Conservation (phyloP, 345 rosid species). For the Heritiera fomes region DNA sequence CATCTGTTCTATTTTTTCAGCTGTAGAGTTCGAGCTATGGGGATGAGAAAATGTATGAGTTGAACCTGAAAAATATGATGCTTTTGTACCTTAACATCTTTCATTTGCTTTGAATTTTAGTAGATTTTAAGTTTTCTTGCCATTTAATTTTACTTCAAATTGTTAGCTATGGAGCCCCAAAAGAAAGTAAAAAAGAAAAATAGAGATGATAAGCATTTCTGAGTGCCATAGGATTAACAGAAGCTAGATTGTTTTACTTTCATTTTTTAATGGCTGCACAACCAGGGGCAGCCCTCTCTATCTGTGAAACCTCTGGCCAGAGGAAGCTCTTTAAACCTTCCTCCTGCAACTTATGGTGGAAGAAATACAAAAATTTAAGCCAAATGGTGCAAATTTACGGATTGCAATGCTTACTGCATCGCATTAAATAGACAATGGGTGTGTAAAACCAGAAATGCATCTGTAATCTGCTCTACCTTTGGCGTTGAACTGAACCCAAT, state of each 20-base stretch:
- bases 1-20: not conserved
- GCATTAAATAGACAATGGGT: not conserved
- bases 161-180: not conserved
- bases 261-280: too few relatives aligned
- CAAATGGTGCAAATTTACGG: not conserved
- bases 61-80: constrained; percentile 15
- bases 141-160: not conserved
- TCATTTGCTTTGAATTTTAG: constrained; percentile 10
- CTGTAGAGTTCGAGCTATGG: constrained; percentile 12
- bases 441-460: not conserved
- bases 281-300: too few relatives aligned
- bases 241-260: too few relatives aligned
- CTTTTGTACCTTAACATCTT: constrained; percentile 13
- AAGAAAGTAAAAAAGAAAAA: too few relatives aligned
- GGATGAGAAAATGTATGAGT: constrained; percentile 1
- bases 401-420: not conserved
- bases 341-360: not conserved
- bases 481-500: not conserved
- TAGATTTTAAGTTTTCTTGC: constrained; percentile 15
- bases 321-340: not conserved
- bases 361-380: not conserved
- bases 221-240: too few relatives aligned
- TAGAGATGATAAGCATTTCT: too few relatives aligned
- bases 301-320: too few relatives aligned
- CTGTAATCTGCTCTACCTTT: not conserved